Evolutionary conservation across 176 grass and related monocot genomes (phyloP).

Genomic region (Musa itinerans): DNA sequence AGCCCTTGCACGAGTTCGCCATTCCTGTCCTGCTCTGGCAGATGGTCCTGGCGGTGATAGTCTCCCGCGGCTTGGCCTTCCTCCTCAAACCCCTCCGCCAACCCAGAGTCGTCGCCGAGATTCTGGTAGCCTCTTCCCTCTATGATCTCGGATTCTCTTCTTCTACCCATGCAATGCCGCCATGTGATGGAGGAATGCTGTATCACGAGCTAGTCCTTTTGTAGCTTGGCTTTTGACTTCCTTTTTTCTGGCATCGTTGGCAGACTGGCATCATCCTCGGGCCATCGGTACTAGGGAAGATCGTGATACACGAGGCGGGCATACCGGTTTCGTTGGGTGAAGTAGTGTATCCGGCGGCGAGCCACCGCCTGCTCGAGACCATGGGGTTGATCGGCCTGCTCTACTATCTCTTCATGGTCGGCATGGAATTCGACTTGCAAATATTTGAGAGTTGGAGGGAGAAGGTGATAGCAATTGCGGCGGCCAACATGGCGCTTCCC

Average conservation of each 20-base stretch:
- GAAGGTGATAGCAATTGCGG: not conserved
- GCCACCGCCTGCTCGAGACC: not conserved
- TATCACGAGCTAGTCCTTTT: not conserved
- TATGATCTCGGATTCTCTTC: not conserved
- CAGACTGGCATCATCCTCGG: not conserved
- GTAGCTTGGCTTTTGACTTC: not conserved
- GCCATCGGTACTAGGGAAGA: not conserved
- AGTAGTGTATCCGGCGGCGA: not conserved
- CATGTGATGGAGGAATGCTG: not conserved
- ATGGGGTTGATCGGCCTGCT: not conserved
- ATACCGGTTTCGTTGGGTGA: not conserved
- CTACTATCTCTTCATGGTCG: not conserved
- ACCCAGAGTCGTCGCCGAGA: slow-evolving; percentile 11
- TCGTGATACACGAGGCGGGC: not conserved
- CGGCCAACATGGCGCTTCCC: not conserved
- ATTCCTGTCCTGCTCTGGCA: not conserved
- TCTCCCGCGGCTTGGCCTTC: not conserved
- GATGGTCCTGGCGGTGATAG: not conserved
- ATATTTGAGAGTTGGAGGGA: not conserved
- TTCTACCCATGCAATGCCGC: not conserved
- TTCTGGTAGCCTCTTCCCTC: not conserved
- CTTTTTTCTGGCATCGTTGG: slow-evolving; percentile 8
- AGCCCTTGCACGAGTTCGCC: not conserved
- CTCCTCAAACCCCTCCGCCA: slow-evolving; percentile 10
- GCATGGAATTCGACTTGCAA: not conserved